Percentiles rank a stretch among this genome's conserved stretches.
phyloP scores from a whole-genome alignment of 2,329 filamentous ascomycete genomes.

The Arthrobotrys megalospora region DNA sequence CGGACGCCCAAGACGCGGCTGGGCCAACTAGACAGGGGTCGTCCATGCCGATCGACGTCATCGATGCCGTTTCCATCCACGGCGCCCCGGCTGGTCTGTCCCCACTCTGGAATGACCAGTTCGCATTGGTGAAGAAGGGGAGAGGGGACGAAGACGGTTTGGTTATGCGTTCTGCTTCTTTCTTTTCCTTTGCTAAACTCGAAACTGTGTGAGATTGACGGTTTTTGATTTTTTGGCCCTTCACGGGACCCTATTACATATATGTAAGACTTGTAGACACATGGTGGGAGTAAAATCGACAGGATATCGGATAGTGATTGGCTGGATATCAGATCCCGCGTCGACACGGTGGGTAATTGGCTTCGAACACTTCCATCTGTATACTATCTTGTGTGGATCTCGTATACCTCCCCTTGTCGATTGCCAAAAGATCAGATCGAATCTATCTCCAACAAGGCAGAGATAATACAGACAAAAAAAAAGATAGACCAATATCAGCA shows the following conservation, averaged over 20 bases:
- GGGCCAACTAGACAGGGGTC: neutral
- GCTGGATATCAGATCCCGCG: slow-evolving; percentile 46
- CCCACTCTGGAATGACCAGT: slow-evolving; percentile 2
- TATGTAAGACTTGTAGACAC: neutral
- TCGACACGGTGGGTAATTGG: slow-evolving; percentile 31
- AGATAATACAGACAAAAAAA: neutral
- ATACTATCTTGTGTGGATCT: no score
- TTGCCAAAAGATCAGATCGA: neutral
- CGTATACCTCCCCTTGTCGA: neutral
- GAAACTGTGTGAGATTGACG: slow-evolving; percentile 2
- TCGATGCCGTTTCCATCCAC: slow-evolving; percentile 54
- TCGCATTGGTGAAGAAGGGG: neutral
- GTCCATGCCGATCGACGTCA: slow-evolving; percentile 51
- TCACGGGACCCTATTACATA: neutral
- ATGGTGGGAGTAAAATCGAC: neutral
- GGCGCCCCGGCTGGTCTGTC: slow-evolving; percentile 12
- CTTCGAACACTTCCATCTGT: neutral
- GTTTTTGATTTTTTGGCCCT: neutral
- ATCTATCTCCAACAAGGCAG: neutral
- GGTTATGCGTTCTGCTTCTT: neutral
- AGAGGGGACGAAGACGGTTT: neutral
- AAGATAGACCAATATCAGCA: no score
- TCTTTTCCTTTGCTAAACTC: neutral
- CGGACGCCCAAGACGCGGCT: slow-evolving; percentile 25
- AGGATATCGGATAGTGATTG: no score